Percentiles rank a stretch among this genome's conserved stretches.
phyloP scores from a whole-genome alignment of 257 asterid species.

The Solanum tarapatanum region DNA sequence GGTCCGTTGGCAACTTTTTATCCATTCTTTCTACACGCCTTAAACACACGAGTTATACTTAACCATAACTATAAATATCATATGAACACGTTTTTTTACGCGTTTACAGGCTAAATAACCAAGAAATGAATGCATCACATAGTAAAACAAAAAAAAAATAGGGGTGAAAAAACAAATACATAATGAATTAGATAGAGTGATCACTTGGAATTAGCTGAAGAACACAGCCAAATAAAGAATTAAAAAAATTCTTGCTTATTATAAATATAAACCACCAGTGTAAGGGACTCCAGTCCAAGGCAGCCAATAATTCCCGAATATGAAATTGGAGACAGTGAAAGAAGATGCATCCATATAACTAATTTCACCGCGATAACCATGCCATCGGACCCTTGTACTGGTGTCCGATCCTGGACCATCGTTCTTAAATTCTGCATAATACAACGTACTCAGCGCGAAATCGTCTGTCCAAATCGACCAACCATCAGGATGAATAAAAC shows the following conservation, averaged over 20 bases:
- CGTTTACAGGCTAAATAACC: neutral
- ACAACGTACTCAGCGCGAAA: neutral
- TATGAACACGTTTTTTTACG: neutral
- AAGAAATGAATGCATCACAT: neutral
- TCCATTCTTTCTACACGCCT: neutral
- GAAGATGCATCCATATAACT: neutral
- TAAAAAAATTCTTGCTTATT: neutral
- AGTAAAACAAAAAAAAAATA: too few relatives aligned
- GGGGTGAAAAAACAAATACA: neutral
- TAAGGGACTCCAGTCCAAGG: slow-evolving; percentile 3
- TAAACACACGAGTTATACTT: neutral
- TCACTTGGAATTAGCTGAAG: neutral
- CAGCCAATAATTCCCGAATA: neutral
- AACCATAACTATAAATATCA: neutral
- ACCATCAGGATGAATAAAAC: slow-evolving; percentile 8
- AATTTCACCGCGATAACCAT: neutral
- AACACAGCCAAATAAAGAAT: neutral
- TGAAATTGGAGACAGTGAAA: neutral
- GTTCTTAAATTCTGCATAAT: neutral
- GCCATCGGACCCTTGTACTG: neutral
- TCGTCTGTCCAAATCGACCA: neutral
- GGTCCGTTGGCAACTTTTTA: neutral
- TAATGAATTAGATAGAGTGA: neutral
- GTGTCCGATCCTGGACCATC: neutral
- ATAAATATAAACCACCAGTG: neutral